Conservation (phyloP, 768 basidiomycete species). For the Russula sp. region DNA sequence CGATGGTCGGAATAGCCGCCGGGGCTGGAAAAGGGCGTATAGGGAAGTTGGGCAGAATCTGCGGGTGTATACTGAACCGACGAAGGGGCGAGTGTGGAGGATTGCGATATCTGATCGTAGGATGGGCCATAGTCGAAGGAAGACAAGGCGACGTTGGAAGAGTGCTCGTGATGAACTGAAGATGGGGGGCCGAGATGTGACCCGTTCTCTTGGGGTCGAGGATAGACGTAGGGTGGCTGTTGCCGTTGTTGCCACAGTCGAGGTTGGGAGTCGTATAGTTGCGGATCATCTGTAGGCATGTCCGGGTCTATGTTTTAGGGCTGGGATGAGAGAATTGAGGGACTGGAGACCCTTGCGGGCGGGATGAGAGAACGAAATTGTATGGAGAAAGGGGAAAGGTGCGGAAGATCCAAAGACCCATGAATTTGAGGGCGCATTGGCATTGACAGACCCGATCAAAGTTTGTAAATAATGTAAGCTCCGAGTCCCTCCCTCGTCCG, state of each 20-base stretch:
- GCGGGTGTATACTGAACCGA: constrained; percentile 9
- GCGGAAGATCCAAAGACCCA: neutral
- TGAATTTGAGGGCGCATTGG: too few species aligned
- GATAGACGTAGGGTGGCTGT: constrained; percentile 12
- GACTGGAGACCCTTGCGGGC: neutral
- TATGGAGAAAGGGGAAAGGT: neutral
- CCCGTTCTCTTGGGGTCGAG: constrained; percentile 1
- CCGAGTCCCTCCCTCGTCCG: too few species aligned
- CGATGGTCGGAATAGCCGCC: constrained; percentile 16
- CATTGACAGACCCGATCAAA: neutral
- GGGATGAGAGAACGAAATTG: neutral
- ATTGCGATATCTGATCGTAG: constrained; percentile 16
- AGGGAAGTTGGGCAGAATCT: constrained; percentile 7
- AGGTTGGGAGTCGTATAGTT: constrained; percentile 5
- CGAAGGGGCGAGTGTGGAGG: constrained; percentile 17
- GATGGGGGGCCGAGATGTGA: neutral
- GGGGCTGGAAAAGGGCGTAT: constrained; percentile 13
- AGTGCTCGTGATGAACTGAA: neutral
- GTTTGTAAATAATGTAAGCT: neutral
- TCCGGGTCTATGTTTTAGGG: neutral
- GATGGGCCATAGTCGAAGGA: constrained; percentile 19
- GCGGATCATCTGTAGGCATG: constrained; percentile 13
- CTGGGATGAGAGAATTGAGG: neutral
- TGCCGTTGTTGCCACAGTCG: constrained; percentile 18
- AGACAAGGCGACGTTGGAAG: constrained; percentile 5